A percentile compares a stretch with the other conserved stretches of the same genome.
Conservation (phyloP, 1,284 basidiomycete species). For the Singerocomus rubriflavus region DNA sequence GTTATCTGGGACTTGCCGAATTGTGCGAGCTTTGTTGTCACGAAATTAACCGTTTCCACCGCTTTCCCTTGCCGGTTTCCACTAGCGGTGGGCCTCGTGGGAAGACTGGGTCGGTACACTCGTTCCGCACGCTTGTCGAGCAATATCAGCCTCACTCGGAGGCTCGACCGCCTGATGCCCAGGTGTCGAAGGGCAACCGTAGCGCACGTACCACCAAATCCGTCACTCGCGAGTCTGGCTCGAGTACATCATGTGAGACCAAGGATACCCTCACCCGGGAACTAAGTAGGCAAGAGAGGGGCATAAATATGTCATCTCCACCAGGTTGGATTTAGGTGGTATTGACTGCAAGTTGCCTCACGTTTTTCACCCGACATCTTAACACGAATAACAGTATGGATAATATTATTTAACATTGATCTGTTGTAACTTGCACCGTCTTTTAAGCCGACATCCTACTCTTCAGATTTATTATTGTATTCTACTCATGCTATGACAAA, state of each 20-base stretch:
- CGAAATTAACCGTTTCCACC: conserved; percentile 54
- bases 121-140: conserved; percentile 47
- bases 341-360: not conserved
- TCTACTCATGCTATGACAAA: not conserved
- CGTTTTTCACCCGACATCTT: not conserved
- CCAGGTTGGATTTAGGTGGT: conserved; percentile 46
- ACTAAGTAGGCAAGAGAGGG: conserved; percentile 23
- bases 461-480: not conserved
- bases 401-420: not conserved
- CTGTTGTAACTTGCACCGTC: conserved; percentile 1
- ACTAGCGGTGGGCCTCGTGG: conserved; percentile 1
- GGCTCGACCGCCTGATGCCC: conserved; percentile 9
- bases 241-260: conserved; percentile 14
- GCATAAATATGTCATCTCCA: conserved; percentile 32
- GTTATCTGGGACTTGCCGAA: conserved; percentile 61
- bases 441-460: not conserved
- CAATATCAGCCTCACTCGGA: conserved; percentile 21
- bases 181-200: conserved; percentile 6
- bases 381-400: not conserved
- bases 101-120: conserved; percentile 47
- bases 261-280: conserved; percentile 31
- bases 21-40: conserved; percentile 61
- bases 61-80: conserved; percentile 1
- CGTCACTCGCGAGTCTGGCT: conserved; percentile 3
- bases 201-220: not conserved